phyloP scores from a whole-genome alignment of 306 rosid genomes.

The Cyclanthera cordifolia region DNA sequence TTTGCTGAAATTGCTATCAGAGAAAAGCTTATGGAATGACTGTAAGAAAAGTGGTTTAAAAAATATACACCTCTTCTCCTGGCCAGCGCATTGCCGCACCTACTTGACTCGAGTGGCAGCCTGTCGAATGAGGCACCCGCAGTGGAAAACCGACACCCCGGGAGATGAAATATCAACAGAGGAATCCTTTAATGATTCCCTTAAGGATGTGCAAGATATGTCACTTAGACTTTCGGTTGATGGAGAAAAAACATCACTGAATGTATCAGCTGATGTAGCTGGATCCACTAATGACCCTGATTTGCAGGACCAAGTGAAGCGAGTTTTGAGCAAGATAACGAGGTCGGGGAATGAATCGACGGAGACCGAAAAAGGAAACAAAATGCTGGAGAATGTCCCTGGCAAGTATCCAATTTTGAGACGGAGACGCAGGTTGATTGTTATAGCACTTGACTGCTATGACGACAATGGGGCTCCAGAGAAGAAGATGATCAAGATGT shows the following conservation, averaged over 20 bases:
- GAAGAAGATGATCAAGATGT: constrained; percentile 30
- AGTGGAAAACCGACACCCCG: constrained; percentile 58
- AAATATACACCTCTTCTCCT: constrained; percentile 57
- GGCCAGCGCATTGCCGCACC: constrained; percentile 71
- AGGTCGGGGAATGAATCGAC: constrained; percentile 23
- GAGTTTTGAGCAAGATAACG: constrained; percentile 44
- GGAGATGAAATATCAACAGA: constrained; percentile 40
- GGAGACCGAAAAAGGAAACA: constrained; percentile 26
- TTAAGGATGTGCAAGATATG: constrained; percentile 60
- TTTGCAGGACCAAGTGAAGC: constrained; percentile 55
- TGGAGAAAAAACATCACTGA: constrained; percentile 34
- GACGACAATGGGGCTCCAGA: constrained; percentile 38
- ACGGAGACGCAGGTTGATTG: constrained; percentile 43
- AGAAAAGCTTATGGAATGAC: constrained; percentile 51
- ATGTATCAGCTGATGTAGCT: constrained; percentile 14
- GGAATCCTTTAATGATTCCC: constrained; percentile 51
- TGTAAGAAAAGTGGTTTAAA: constrained; percentile 58
- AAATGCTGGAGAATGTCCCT: constrained; percentile 27
- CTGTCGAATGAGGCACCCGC: constrained; percentile 66
- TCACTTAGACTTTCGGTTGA: constrained; percentile 61
- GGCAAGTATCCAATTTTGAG: constrained; percentile 50
- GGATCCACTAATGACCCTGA: constrained; percentile 30
- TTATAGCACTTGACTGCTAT: constrained; percentile 50
- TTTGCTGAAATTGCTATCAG: constrained; percentile 47
- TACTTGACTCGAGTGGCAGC: constrained; percentile 58